Conservation (phyloP, 169 alveolate species). For the Cryptosporidium sp. region DNA sequence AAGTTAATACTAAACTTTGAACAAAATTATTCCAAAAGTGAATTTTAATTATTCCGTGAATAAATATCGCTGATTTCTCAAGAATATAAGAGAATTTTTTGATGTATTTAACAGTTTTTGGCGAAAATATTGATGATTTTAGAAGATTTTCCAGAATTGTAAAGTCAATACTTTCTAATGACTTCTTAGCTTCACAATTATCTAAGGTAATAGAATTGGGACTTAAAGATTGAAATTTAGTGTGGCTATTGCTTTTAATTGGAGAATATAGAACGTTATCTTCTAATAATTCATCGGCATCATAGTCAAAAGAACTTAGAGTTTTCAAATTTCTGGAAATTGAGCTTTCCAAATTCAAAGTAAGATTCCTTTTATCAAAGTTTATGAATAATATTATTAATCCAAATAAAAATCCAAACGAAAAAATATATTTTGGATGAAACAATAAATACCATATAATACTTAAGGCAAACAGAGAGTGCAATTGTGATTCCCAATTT, state of each 20-base stretch:
- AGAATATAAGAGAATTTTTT: background rate
- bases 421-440: slow-evolving; percentile 39
- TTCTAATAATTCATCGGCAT: background rate
- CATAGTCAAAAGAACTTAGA: background rate
- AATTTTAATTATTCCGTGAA: background rate
- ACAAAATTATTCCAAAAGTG: slow-evolving; percentile 30
- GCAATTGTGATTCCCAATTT: slow-evolving; percentile 37
- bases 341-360: slow-evolving; percentile 7
- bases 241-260: background rate
- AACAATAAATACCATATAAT: slow-evolving; percentile 34
- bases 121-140: slow-evolving; percentile 15
- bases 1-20: slow-evolving; percentile 15
- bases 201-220: background rate
- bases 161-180: slow-evolving; percentile 4
- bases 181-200: background rate
- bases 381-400: background rate
- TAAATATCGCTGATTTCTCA: background rate
- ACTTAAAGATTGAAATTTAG: background rate
- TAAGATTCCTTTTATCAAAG: slow-evolving; percentile 4
- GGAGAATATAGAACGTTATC: background rate
- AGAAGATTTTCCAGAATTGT: slow-evolving; percentile 29
- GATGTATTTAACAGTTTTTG: slow-evolving; percentile 1
- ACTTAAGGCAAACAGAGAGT: slow-evolving; percentile 21
- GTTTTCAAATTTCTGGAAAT: background rate
- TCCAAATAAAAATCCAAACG: background rate